These are phyloP conservation scores for Geosiphon pyriformis DNA, from an alignment of 192 early-diverging fungal genomes.

Conservation along the genomic window DNA sequence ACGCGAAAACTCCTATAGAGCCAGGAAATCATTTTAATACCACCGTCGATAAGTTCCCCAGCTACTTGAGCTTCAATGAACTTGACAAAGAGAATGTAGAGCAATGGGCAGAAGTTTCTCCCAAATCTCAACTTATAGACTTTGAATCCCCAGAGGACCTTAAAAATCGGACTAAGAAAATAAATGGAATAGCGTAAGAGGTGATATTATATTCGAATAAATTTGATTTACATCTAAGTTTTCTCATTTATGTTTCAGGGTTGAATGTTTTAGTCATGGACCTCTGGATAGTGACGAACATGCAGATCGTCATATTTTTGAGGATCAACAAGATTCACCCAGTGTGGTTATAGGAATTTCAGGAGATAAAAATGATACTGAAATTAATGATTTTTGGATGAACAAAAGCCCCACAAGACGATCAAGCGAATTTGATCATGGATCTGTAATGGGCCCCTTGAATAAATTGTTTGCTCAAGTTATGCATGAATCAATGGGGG, in stretches of 20 bases:
- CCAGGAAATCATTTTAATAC: constrained; percentile 28
- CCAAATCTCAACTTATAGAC: no score
- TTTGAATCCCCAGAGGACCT: no score
- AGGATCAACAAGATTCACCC: background rate
- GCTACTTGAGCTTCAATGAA: constrained; percentile 25
- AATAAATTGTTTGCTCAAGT: background rate
- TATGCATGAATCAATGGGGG: background rate
- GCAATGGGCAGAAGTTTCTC: no score
- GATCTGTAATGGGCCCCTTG: background rate
- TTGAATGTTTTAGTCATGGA: background rate
- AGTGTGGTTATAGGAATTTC: constrained; percentile 10
- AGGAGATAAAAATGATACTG: background rate
- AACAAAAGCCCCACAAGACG: background rate
- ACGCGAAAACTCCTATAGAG: no score
- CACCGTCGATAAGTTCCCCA: constrained; percentile 27
- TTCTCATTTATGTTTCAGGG: background rate
- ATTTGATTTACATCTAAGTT: no score
- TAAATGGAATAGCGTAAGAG: no score
- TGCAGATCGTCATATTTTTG: background rate
- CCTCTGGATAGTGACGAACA: background rate
- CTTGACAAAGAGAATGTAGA: no score
- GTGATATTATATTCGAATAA: no score
- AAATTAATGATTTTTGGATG: background rate
- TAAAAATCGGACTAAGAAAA: no score
- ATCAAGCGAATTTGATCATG: background rate